These are phyloP conservation scores for Geotrichum fermentans DNA, from an alignment of 1,139 yeast genomes.

Conservation along the genomic window DNA sequence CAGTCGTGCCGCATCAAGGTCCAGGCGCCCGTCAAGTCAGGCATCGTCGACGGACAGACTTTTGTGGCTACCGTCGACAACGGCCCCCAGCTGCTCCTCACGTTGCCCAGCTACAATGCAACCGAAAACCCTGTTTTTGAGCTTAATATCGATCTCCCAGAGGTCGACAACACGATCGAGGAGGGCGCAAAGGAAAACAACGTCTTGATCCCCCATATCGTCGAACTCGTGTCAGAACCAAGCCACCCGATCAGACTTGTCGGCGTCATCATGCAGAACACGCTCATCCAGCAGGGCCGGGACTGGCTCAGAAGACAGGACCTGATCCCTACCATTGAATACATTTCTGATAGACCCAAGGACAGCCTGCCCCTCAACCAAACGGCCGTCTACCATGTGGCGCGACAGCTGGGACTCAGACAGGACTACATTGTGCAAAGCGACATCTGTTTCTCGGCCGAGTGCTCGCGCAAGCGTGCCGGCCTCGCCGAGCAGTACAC, in stretches of 20 bases:
- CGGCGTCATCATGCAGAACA: constrained; percentile 18
- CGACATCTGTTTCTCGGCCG: constrained; percentile 17
- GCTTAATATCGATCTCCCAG: constrained; percentile 16
- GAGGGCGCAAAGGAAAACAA: constrained; percentile 2
- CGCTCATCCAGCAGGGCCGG: constrained; percentile 17
- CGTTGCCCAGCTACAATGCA: constrained; percentile 20
- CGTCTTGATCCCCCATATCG: constrained; percentile 17
- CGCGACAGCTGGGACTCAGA: constrained; percentile 15
- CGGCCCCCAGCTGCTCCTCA: constrained; percentile 12
- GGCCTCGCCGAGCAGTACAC: constrained; percentile 20
- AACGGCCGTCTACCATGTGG: constrained; percentile 15
- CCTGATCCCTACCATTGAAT: constrained; percentile 20
- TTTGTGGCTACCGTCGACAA: constrained; percentile 18
- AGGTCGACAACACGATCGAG: constrained; percentile 5
- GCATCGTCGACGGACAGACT: constrained; percentile 12
- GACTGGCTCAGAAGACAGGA: constrained; percentile 17
- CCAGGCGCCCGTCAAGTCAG: constrained; percentile 10
- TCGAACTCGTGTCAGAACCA: constrained; percentile 19
- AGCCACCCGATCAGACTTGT: constrained; percentile 13
- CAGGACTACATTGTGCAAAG: constrained; percentile 14
- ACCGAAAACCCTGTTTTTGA: constrained; percentile 20
- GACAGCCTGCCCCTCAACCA: constrained; percentile 10
- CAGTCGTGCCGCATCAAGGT: constrained; percentile 18
- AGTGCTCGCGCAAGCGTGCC: constrained; percentile 13
- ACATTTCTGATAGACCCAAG: constrained; percentile 16